Percentiles rank a stretch among this genome's conserved stretches.
These are phyloP conservation scores for Paragyromitra xinjiangensis DNA, from an alignment of 495 filamentous ascomycete genomes.

Conservation along the genomic window DNA sequence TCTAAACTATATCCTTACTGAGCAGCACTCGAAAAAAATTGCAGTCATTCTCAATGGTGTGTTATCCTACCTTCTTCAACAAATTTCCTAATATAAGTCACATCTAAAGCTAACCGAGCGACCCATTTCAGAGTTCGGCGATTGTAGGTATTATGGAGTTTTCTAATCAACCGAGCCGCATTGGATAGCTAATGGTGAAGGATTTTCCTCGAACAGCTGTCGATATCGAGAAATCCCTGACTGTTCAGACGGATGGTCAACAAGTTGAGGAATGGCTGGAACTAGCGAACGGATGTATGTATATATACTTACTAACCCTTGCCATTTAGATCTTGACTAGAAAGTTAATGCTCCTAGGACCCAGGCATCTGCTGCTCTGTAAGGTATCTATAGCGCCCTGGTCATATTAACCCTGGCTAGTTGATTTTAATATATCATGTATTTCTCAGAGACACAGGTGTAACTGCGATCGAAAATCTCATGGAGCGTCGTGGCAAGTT, in stretches of 20 bases:
- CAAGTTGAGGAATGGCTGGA: conserved; percentile 95
- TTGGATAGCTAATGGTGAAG: conserved; percentile 12
- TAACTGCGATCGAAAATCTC: conserved; percentile 92
- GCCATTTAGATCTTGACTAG: neutral
- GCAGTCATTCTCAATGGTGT: conserved; percentile 95
- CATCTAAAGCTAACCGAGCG: conserved; percentile 37
- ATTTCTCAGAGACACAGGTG: conserved; percentile 77
- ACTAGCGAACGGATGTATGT: conserved; percentile 85
- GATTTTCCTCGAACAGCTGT: conserved; percentile 66
- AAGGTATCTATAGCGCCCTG: conserved; percentile 67
- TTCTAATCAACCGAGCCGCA: neutral
- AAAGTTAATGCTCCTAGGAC: conserved; percentile 12
- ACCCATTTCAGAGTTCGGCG: conserved; percentile 80
- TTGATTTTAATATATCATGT: conserved; percentile 17
- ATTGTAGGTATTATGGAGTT: conserved; percentile 70
- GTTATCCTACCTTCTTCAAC: neutral
- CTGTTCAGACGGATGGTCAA: conserved; percentile 82
- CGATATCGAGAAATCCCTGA: conserved; percentile 94
- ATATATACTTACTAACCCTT: neutral
- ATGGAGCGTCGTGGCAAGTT: conserved; percentile 94
- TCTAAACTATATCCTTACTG: conserved; percentile 92
- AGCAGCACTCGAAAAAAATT: conserved; percentile 94
- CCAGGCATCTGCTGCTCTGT: conserved; percentile 88
- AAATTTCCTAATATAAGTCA: neutral
- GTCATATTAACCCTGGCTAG: neutral